Evolutionary conservation across 495 filamentous ascomycete species (phyloP).

Genomic region (Chaetomium cochliodes): DNA sequence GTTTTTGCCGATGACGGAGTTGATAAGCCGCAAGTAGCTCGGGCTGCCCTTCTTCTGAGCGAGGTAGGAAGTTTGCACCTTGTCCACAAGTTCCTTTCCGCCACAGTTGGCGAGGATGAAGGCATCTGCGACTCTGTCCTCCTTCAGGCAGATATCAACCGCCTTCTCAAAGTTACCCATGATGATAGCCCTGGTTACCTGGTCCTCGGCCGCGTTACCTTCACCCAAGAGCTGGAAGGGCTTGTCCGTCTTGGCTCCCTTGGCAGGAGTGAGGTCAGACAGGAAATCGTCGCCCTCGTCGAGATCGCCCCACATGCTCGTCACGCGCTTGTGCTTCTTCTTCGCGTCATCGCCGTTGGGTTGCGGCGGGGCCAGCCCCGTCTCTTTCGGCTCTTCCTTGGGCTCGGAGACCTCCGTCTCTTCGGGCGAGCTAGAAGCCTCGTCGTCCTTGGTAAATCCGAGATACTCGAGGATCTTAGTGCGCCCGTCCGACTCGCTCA

Average conservation of each 20-base stretch:
- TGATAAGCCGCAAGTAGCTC: conserved; percentile 88
- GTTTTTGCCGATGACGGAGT: conserved; percentile 92
- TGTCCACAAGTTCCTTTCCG: conserved; percentile 88
- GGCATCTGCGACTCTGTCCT: conserved; percentile 88
- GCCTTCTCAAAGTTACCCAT: conserved; percentile 89
- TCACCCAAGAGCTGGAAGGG: conserved; percentile 69
- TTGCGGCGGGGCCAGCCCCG: conserved; percentile 45
- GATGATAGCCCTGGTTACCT: conserved; percentile 82
- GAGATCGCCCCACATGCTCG: conserved; percentile 55
- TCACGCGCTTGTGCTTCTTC: conserved; percentile 43
- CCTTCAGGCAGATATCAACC: conserved; percentile 80
- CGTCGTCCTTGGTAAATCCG: conserved; percentile 68
- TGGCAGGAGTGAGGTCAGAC: conserved; percentile 61
- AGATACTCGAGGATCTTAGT: conserved; percentile 81
- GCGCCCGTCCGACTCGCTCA: conserved; percentile 76
- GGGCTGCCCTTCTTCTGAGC: conserved; percentile 75
- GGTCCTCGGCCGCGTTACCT: conserved; percentile 77
- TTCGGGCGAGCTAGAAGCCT: conserved; percentile 49
- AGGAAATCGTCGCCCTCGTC: conserved; percentile 82
- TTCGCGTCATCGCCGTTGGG: conserved; percentile 37
- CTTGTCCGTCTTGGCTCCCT: conserved; percentile 53
- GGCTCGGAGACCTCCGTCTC: conserved; percentile 33
- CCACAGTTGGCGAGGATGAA: conserved; percentile 98
- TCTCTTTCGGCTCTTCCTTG: conserved; percentile 42
- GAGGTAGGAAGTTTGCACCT: conserved; percentile 89